Base-by-base conservation (phyloP, 78 protist species). In the Dictyostelium capitatum region DNA sequence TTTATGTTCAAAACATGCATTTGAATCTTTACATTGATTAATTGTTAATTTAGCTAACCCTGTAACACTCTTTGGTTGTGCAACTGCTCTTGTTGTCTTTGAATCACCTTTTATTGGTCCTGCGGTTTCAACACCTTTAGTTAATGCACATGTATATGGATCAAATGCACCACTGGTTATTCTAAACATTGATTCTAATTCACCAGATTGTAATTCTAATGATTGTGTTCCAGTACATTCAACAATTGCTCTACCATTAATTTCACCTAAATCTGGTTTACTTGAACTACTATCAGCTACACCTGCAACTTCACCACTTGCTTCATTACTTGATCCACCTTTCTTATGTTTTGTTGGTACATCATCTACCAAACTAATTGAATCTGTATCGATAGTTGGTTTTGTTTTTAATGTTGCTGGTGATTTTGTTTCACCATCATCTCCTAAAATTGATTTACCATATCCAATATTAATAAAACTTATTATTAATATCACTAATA, bases 121-220 rank as follows among this genome's bases (percentile, higher is more conserved):
- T 37, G 43, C 43, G 2, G 2, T 37, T 37, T 37, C 43, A 37
- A 37, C 2, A 37, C 43, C 43, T 37, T 2, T 37, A 37, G 20
- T 67, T 32, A 67, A 67, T 15, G 37, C 75, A 67, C 75, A 67
- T 0, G 75, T 32, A 67, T 67, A 67, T 32, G 75, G 75, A 17
- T 67, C 47, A 4, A 67, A 9, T 30, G 12, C 17, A 28, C 23
- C 23, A 0, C 46, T 32, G 37, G 43, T 67, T 17, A 30, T 48
- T 30, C 43, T 67, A 6, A 30, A 67, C 20, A 62, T 25, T 25
- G 43, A 25, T 25, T 62, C 28, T 37, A 62, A 25, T 17, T 67
- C 75, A 32, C 43, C 19, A 12, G n/a, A 47, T 4, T 32, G 23
- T 15, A 12, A 32, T 3, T 41, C 28, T 30, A 67, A 23, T 20